phyloP scores from a whole-genome alignment of 352 stramenopile genomes.

The Phytophthora podocarpi region DNA sequence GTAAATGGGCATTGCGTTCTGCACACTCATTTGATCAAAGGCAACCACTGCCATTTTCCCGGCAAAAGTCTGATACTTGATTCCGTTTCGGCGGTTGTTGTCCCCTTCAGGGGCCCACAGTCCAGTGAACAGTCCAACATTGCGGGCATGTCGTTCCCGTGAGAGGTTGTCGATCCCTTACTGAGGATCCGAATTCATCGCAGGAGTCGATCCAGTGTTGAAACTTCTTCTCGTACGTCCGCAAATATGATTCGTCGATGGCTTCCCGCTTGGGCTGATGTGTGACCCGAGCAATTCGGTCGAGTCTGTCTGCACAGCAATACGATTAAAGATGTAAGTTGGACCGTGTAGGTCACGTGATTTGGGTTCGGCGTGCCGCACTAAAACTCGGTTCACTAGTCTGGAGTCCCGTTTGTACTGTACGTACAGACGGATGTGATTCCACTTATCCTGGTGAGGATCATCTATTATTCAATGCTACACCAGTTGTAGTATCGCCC shows the following conservation, averaged over 20 bases:
- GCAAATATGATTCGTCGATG: neutral
- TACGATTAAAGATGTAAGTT: too few relatives aligned
- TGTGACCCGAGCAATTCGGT: too few relatives aligned
- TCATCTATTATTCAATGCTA: too few relatives aligned
- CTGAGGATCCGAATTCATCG: neutral
- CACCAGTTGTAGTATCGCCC: too few relatives aligned
- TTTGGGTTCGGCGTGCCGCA: too few relatives aligned
- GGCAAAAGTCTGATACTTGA: neutral
- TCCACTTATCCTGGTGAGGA: too few relatives aligned
- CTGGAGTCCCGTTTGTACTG: too few relatives aligned
- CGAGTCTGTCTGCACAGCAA: too few relatives aligned
- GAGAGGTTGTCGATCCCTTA: neutral
- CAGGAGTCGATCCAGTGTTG: neutral
- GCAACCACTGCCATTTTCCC: neutral
- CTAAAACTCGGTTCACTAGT: too few relatives aligned
- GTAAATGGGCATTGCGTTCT: constrained; percentile 31
- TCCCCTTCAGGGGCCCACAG: neutral
- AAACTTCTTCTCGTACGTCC: neutral
- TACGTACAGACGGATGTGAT: too few relatives aligned
- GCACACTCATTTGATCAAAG: constrained; percentile 14
- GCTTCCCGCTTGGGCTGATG: neutral
- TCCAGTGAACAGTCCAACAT: neutral
- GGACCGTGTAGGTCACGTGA: too few relatives aligned
- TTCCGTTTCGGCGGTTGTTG: neutral
- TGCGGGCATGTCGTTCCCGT: neutral